Base-by-base conservation (phyloP, 164 flowering plant genomes). In the Magnolia officinalis region DNA sequence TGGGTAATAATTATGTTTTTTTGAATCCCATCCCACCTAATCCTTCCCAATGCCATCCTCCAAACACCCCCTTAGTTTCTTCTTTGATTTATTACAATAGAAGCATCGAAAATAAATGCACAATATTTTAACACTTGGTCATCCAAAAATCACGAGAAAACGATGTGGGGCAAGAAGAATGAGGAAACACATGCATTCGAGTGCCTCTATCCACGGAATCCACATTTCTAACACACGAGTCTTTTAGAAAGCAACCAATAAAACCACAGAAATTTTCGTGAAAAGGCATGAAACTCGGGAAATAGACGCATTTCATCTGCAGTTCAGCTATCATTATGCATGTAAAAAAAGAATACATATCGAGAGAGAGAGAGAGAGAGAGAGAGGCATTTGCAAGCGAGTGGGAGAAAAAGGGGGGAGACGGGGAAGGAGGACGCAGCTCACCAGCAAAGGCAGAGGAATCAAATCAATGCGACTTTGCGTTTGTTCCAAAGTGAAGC, bases 401-500 rank as follows among this genome's bases (percentile, higher is more conserved):
- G 16, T 8, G 61, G 18, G 10, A 55, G 61, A 8, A 55, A 55
- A 19, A 16, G 1, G 18, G 16, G 14, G 18, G 18, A 16, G 61
- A 55, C 13, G 18, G 13, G 31, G 14, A 21, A 11, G 49, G 10
- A 51, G 52, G 50, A 69, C 52, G 59, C 52, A 61, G 37, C 67
- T 24, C 58, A 92, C 95, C 90, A 88, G 90, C 68, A 89, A 81
- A 18, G 90, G 91, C 51, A 92, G 88, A 77, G 93, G 89, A 65
- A 65, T 29, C 75, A 90, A 80, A 70, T 64, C 74, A 73, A 70
- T 86, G 50, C 71, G 80, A 45, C 70, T 78, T 63, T 82, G 79
- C 72, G 93, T 85, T 81, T 89, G 91, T 76, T 84, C 84, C 80
- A 90, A 16, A 63, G 94, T 94, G 18, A 88, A 89, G 31, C 81